Evolutionary conservation across 2,329 filamentous ascomycete species (phyloP).

Genomic region (Fusarium bulbicola): DNA sequence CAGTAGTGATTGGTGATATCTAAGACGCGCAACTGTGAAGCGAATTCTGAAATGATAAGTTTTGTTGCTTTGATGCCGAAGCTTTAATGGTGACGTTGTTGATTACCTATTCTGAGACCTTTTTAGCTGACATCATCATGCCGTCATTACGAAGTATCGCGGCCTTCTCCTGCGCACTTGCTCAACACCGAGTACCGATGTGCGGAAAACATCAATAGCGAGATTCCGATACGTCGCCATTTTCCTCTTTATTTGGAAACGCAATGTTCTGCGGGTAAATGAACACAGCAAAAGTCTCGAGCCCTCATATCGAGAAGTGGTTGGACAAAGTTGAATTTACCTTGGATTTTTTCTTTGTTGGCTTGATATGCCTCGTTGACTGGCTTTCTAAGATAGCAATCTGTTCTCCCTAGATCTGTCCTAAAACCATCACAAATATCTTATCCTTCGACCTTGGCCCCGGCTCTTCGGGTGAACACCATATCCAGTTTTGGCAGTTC

Average conservation of each 20-base stretch:
- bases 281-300: fast-evolving
- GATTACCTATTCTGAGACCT: background rate
- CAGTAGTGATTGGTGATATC: background rate
- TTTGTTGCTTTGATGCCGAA: background rate
- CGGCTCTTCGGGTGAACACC: background rate
- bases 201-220: background rate
- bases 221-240: background rate
- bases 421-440: fast-evolving
- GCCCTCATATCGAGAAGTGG: background rate
- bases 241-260: fast-evolving
- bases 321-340: fast-evolving
- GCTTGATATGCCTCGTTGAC: no score
- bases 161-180: background rate
- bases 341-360: no score
- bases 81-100: constrained; percentile 11
- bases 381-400: background rate
- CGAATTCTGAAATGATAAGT: background rate
- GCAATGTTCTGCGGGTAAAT: fast-evolving
- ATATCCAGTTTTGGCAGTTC: background rate
- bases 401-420: fast-evolving
- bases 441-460: fast-evolving
- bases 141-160: constrained; percentile 16
- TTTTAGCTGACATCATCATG: constrained; percentile 29
- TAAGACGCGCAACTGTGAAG: background rate
- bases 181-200: background rate